These are phyloP conservation scores for Elsinoe perseae DNA, from an alignment of 2,329 filamentous ascomycete genomes.

Conservation along the genomic window DNA sequence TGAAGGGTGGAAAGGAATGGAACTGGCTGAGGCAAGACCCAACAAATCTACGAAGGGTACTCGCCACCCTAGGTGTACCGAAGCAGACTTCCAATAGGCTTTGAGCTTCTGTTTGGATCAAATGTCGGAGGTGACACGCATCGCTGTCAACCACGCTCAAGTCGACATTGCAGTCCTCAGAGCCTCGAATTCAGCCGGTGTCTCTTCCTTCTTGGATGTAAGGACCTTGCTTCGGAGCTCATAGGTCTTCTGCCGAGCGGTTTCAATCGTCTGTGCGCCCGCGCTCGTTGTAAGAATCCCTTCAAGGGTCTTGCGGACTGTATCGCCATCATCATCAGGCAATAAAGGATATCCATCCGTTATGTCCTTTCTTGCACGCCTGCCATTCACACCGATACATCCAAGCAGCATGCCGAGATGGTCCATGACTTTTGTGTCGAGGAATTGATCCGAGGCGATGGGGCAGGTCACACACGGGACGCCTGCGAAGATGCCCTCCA, in stretches of 20 bases:
- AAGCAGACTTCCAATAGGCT: neutral
- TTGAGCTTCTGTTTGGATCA: too few relatives aligned
- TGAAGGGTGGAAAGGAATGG: slow-evolving; percentile 50
- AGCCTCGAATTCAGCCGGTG: neutral
- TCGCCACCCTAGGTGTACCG: slow-evolving; percentile 37
- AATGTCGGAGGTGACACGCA: too few relatives aligned
- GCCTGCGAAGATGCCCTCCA: neutral
- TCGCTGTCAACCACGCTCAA: neutral
- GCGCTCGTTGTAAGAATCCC: neutral
- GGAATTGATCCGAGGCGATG: neutral
- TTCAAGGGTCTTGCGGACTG: neutral
- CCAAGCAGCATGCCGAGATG: slow-evolving; percentile 5
- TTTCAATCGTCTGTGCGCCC: slow-evolving; percentile 1
- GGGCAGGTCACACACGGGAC: neutral
- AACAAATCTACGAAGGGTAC: slow-evolving; percentile 36
- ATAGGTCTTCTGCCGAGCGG: neutral
- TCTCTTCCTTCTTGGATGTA: neutral
- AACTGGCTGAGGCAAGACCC: slow-evolving; percentile 38
- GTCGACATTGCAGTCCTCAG: neutral
- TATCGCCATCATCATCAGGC: neutral
- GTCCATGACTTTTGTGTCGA: slow-evolving; percentile 9
- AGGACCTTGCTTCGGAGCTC: neutral
- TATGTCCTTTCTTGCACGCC: neutral
- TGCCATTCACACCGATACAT: neutral
- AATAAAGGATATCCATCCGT: slow-evolving; percentile 1